A percentile compares a stretch with the other conserved stretches of the same genome.
These are phyloP conservation scores for Chrysanthemum lavandulifolium DNA, from an alignment of 129 eudicot species.

Conservation along the genomic window DNA sequence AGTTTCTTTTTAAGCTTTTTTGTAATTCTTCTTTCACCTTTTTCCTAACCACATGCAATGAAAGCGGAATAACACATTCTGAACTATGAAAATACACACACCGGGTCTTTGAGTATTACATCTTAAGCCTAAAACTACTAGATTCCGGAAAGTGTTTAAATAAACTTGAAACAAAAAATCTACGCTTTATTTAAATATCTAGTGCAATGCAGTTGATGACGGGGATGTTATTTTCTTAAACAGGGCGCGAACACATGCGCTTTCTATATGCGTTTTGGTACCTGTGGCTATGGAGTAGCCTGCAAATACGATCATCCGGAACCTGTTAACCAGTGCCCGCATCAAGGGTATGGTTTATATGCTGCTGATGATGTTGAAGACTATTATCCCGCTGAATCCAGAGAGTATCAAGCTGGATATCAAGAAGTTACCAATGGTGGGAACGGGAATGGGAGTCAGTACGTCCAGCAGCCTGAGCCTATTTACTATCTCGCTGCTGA, in stretches of 20 bases:
- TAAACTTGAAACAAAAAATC: not conserved
- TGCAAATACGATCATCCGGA: slow-evolving; percentile 63
- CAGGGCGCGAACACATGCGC: slow-evolving; percentile 52
- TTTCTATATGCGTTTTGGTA: slow-evolving; percentile 49
- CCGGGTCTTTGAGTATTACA: not conserved
- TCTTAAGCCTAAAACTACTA: not conserved
- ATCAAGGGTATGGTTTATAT: not conserved
- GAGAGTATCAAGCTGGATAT: slow-evolving; percentile 5
- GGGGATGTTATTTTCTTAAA: not conserved
- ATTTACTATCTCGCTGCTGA: not conserved
- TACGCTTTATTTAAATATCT: not conserved
- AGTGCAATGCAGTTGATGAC: not conserved
- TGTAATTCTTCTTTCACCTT: not conserved
- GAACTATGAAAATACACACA: too few species aligned
- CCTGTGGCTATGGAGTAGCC: slow-evolving; percentile 42
- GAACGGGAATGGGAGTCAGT: not conserved
- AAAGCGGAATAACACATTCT: not conserved
- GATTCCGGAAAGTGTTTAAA: not conserved
- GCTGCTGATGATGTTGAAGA: slow-evolving; percentile 5
- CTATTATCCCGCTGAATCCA: not conserved
- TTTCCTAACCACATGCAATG: not conserved
- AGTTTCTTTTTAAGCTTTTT: not conserved
- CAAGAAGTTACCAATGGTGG: not conserved
- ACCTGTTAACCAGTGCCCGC: slow-evolving; percentile 21
- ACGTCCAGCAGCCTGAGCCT: too few species aligned